Base-by-base conservation (phyloP, 768 basidiomycete species). In the Boletus rufocinnamomeus region DNA sequence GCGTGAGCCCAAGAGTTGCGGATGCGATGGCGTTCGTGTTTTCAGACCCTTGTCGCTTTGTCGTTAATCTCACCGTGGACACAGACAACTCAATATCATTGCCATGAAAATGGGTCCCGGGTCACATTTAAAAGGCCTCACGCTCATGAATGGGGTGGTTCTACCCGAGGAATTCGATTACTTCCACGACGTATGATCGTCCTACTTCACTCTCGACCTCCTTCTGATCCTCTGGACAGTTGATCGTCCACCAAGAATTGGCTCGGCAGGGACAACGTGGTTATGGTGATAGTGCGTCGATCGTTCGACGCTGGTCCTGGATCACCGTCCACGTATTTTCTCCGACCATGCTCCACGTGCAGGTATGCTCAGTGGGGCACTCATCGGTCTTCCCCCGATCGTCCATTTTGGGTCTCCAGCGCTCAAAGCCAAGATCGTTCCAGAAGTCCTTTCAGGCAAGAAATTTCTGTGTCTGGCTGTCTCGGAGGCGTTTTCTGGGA, bases 221-320 rank as follows among this genome's bases (percentile, higher is more conserved):
- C 8, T 32, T 28, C 38, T 50, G 46, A 62, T 38, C 16, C 43
- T 27, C 6, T 27, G 30, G 28, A 10, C 60, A 92, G 82, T 79
- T 93, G 55, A 83, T 95, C 59, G 78, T 92, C 65, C 89, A 82
- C 38, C 88, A 94, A 78, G 93, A 95, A 72, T 69, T 93, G 46
- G 74, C 80, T 6, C 79, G 91, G n/a, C 75, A 82, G 53, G 84
- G 83, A 40, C 83, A 83, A 23, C 82, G 91, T 34, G 92, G 93
- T 4, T 95, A 93, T 69, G 85, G 84, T 30, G 93, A 94, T 69
- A 90, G 93, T 77, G 63, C 43, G 75, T 56, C 16, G 19, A 41
- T 41, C 40, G n/a, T 10, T n/a, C 10, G 40, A 41, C 10, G 11
- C 19, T 16, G 52, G 2, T 6, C 8, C 16, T 49, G 13, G 16